These are phyloP conservation scores for Cryptococcus hybrid DNA, from an alignment of 1,284 basidiomycete genomes.

Conservation along the genomic window DNA sequence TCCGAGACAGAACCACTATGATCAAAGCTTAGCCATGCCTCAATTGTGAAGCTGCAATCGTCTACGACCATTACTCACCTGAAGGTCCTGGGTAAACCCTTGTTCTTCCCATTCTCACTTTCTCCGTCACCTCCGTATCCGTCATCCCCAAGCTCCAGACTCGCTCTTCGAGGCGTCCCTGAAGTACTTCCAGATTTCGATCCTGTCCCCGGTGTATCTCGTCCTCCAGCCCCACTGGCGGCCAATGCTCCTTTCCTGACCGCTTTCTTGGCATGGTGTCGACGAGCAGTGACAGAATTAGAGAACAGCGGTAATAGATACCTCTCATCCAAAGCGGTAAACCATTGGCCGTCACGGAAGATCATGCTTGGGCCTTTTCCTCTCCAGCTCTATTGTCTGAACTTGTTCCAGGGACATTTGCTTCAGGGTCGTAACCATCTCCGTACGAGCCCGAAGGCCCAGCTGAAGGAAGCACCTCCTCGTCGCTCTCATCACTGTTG, in stretches of 20 bases:
- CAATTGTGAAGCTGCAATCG: background rate
- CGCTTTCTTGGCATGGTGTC: constrained; percentile 76
- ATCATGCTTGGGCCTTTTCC: constrained; percentile 43
- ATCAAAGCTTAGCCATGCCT: background rate
- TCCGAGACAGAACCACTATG: constrained; percentile 28
- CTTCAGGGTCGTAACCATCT: constrained; percentile 6
- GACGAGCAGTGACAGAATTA: constrained; percentile 84
- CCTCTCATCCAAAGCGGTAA: constrained; percentile 90
- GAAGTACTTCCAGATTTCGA: constrained; percentile 22
- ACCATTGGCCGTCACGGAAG: constrained; percentile 76
- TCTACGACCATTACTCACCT: constrained; percentile 31
- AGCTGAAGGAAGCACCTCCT: constrained; percentile 65
- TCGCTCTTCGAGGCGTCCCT: constrained; percentile 26
- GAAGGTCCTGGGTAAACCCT: constrained; percentile 40
- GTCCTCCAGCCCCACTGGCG: background rate
- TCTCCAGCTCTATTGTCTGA: constrained; percentile 53
- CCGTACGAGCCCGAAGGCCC: constrained; percentile 55
- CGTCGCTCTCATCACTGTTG: constrained; percentile 61
- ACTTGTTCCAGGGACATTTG: constrained; percentile 45
- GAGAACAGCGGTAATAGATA: constrained; percentile 93
- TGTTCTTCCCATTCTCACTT: constrained; percentile 50
- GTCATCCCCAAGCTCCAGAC: constrained; percentile 28
- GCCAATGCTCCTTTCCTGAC: constrained; percentile 16
- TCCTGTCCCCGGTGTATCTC: background rate
- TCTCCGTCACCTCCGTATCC: constrained; percentile 34